These are phyloP conservation scores for Eucalyptus microcorys DNA, from an alignment of 345 rosid species.

Conservation along the genomic window DNA sequence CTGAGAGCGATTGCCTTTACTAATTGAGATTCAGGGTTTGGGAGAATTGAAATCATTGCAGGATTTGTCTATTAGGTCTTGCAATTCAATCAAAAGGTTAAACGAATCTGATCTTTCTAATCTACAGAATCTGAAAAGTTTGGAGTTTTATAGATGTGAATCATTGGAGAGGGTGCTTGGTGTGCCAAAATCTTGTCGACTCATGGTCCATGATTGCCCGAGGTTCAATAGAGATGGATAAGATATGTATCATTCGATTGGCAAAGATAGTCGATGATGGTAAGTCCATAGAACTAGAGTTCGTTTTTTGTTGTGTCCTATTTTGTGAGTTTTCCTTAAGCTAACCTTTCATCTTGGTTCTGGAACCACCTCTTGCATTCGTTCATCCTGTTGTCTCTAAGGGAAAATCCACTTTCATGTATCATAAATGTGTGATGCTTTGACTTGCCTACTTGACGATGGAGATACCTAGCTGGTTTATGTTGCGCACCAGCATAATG, in stretches of 20 bases:
- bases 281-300: no score
- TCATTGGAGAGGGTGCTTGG: background rate
- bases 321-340: no score
- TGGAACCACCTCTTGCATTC: no score
- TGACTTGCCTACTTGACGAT: no score
- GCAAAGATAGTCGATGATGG: background rate
- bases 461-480: no score
- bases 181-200: background rate
- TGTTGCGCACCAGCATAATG: no score
- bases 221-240: background rate
- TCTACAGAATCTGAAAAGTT: fast-evolving
- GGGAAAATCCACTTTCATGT: no score
- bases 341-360: no score
- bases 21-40: background rate
- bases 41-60: background rate
- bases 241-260: background rate
- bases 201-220: fast-evolving
- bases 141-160: fast-evolving
- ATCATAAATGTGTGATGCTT: no score
- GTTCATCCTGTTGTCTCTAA: no score
- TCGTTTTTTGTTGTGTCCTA: no score
- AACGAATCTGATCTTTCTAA: background rate
- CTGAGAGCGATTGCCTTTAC: fast-evolving
- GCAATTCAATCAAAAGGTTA: background rate
- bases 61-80: fast-evolving